Evolutionary conservation across 75 land plant genomes (phyloP), one percentile per base, ranked within the genome.

Genomic region (Sequoia sempervirens): DNA sequence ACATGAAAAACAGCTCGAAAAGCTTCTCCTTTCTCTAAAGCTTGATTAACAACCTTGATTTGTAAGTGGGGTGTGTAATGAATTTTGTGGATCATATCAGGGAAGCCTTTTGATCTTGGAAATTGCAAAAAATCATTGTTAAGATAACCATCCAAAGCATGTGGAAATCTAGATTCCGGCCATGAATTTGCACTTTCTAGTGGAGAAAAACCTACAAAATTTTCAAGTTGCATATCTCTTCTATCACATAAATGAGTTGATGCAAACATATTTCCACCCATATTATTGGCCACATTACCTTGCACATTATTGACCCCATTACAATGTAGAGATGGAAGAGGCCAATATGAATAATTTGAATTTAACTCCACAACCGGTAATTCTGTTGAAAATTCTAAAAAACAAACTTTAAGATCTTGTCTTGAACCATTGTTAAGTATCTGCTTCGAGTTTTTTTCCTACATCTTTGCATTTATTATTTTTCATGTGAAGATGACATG

Each of bases 1-100:
- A 94, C 91, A 80, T 93, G 94, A 85, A 92, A 91, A 20, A 47
- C 64, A 80, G 89, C 93, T 82, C 73, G 86, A 61, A 94, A 94
- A 15, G 81, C 90, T 30, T 89, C 56, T 2, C 94, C 96, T 85
- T 85, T 91, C 96, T 90, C 84, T 79, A 92, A 76, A 52, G 86
- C 90, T 46, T 90, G 75, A 79, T 78, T 81, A 36, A 87, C 87
- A 79, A 50, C 88, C 52, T 90, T 87, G 10, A 68, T 66, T 36
- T 87, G 73, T 90, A 87, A 90, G 53, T 90, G 85, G 10, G 89
- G 79, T 79, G 61, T 61, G 85, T 87, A 92, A 83, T 56, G 68
- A 74, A 84, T 85, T 28, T 52, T 58, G 14, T 36, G n/a, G 7
- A 43, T 15, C 47, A 76, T 41, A 18, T 76, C 79, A 43, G 46